Base-by-base conservation (phyloP, 768 basidiomycete genomes). In the Paxillus rubicundulus region DNA sequence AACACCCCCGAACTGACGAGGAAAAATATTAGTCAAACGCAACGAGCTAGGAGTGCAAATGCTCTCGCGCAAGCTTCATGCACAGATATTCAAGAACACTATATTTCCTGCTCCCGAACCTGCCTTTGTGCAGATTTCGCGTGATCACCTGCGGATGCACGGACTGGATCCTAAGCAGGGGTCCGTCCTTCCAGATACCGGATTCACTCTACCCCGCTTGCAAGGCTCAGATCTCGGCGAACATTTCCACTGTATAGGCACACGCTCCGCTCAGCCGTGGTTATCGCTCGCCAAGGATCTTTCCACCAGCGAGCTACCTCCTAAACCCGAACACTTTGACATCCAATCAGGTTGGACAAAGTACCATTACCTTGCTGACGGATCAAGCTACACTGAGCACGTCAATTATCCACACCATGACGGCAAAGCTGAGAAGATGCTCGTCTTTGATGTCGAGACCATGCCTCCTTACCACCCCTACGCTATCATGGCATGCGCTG, bases 11-110 rank as follows among this genome's bases (percentile, higher is more conserved):
- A 24, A 47, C 30, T 38, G 13, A 49, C 24, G 4, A 34, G 2
- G 2, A 20, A 47, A 9, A 28, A 32, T 16, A 34, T 5, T 51
- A 85, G 85, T 77, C 54, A 82, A 85, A 66, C 80, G 92, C 49
- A 98, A 97, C 64, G 82, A 87, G 54, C 77, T 93, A 38, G 95
- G 95, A n/a, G 94, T 98, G 7, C 95, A 98, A 65, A 82, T 97
- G 50, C 82, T 98, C 48, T 89, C 93, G 14, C 80, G 82, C 9
- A 74, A 75, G n/a, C 71, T 97, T 7, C 93, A 94, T 67, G 66
- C 74, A 5, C 95, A 97, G 63, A 80, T 96, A 52, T 97, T 98
- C 70, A 81, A 77, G 52, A 80, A 86, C 61, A 71, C 76, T 43
- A 74, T 81, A 7, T 85, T 89, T 50, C 85, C 84, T 3, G 54